phyloP scores from a whole-genome alignment of 345 rosid species.

The Citrus trifoliata region DNA sequence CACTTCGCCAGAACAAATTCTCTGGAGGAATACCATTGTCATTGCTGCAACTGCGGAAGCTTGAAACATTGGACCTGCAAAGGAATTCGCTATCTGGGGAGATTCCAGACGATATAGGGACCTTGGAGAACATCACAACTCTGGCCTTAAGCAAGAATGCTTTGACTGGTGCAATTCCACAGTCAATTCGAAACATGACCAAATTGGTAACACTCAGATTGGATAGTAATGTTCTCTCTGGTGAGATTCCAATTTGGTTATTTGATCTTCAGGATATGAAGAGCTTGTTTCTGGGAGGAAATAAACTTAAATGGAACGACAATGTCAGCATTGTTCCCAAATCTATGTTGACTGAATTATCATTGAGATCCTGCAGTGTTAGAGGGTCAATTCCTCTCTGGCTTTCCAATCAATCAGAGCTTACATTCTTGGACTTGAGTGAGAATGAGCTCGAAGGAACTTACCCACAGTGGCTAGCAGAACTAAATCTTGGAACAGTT shows the following conservation, averaged over 20 bases:
- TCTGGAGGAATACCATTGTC: constrained; percentile 32
- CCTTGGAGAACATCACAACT: constrained; percentile 19
- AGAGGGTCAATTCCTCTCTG: constrained; percentile 8
- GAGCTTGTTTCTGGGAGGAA: constrained; percentile 13
- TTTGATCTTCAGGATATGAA: constrained; percentile 14
- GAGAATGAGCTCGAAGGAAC: constrained; percentile 21
- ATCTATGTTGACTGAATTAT: constrained; percentile 5
- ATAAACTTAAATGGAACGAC: constrained; percentile 8
- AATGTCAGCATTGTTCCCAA: constrained; percentile 5
- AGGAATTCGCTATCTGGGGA: constrained; percentile 21
- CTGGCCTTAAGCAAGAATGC: constrained; percentile 9
- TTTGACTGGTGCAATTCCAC: constrained; percentile 18
- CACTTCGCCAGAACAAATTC: constrained; percentile 14
- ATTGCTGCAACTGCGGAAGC: constrained; percentile 17
- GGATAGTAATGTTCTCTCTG: constrained; percentile 15
- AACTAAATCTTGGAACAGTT: not conserved
- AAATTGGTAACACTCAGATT: constrained; percentile 10
- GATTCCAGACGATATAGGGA: constrained; percentile 33
- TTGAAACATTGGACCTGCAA: constrained; percentile 12
- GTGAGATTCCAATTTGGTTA: constrained; percentile 26
- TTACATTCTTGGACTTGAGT: constrained; percentile 24
- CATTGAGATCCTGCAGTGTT: constrained; percentile 8
- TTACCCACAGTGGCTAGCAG: constrained; percentile 20
- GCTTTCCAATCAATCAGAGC: constrained; percentile 20
- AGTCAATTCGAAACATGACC: constrained; percentile 11